A percentile compares a stretch with the other conserved stretches of the same genome.
Conservation (phyloP, 306 rosid genomes). For the Alnus rubra region DNA sequence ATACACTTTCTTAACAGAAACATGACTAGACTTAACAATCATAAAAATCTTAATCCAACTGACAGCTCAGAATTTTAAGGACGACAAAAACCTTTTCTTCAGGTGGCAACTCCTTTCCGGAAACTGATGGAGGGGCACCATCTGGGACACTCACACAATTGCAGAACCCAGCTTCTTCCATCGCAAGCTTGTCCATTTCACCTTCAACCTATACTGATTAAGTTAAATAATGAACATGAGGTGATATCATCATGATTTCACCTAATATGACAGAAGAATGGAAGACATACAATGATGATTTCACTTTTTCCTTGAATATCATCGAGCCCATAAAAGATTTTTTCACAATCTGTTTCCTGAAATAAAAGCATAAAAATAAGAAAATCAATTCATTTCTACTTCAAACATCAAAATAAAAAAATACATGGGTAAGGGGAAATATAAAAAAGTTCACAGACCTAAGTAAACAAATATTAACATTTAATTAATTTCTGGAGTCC, state of each 20-base stretch:
- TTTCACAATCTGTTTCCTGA: conserved; percentile 89
- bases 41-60: background rate
- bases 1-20: background rate
- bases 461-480: background rate
- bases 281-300: conserved; percentile 74
- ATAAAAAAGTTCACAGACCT: background rate
- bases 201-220: conserved; percentile 82
- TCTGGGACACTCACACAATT: conserved; percentile 97
- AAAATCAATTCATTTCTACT: background rate
- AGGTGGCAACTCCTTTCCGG: conserved; percentile 70
- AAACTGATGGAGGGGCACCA: conserved; percentile 84
- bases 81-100: conserved; percentile 57
- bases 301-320: conserved; percentile 73
- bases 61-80: background rate
- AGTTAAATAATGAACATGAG: conserved; percentile 23
- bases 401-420: background rate
- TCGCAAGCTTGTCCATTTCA: conserved; percentile 93
- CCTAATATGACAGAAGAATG: conserved; percentile 6
- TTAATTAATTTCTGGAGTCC: background rate
- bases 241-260: conserved; percentile 9
- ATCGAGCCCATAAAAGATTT: conserved; percentile 88
- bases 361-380: conserved; percentile 28
- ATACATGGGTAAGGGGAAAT: background rate
- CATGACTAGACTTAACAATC: background rate
- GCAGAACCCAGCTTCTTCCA: conserved; percentile 95